Conservation (phyloP, 2,329 filamentous ascomycete species). For the Calonectria ilicicola region DNA sequence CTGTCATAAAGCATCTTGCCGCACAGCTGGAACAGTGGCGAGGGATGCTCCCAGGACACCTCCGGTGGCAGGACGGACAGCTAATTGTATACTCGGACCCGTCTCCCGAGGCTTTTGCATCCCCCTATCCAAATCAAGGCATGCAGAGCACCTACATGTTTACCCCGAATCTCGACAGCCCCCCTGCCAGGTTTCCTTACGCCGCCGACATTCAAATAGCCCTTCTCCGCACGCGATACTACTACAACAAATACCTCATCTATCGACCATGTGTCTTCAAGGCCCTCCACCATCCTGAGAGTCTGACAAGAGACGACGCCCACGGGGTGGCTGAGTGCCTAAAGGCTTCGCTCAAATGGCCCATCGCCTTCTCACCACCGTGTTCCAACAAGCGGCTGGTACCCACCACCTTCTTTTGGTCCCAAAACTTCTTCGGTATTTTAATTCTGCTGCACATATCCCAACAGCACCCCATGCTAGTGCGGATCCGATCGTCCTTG, state of each 20-base stretch:
- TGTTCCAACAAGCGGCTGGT: constrained; percentile 69
- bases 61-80: constrained; percentile 69
- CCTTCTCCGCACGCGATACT: constrained; percentile 68
- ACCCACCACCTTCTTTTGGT: constrained; percentile 71
- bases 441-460: constrained; percentile 68
- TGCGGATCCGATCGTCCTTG: constrained; percentile 60
- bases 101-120: constrained; percentile 29
- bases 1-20: constrained; percentile 63
- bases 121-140: constrained; percentile 34
- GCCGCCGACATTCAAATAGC: constrained; percentile 68
- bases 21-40: constrained; percentile 70
- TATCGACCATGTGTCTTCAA: constrained; percentile 71
- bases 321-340: constrained; percentile 68
- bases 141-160: constrained; percentile 39
- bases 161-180: constrained; percentile 36
- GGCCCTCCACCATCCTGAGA: constrained; percentile 67
- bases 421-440: constrained; percentile 70
- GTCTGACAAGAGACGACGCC: constrained; percentile 65
- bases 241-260: constrained; percentile 69
- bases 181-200: constrained; percentile 57
- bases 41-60: constrained; percentile 62
- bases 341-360: constrained; percentile 69
- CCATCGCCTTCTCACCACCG: constrained; percentile 67
- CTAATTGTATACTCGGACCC: constrained; percentile 45
- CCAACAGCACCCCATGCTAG: constrained; percentile 62